Conservation (phyloP, 345 rosid genomes). For the Theobroma cacao region DNA sequence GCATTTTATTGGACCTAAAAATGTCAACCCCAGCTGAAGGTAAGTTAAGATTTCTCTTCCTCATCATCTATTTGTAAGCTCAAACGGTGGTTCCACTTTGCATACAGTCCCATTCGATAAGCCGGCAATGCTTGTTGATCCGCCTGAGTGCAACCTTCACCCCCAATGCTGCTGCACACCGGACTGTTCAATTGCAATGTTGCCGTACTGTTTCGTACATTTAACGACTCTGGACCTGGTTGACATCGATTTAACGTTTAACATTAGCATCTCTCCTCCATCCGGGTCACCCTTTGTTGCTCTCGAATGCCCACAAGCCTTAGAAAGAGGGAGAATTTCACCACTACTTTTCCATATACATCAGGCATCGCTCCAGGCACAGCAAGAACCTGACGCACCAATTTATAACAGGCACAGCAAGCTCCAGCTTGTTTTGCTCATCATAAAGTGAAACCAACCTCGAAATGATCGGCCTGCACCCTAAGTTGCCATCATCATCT, state of each 20-base stretch:
- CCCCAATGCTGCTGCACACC: conserved; percentile 76
- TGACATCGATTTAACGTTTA: conserved; percentile 88
- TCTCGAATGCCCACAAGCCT: conserved; percentile 71
- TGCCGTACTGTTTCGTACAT: conserved; percentile 71
- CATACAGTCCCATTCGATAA: conserved; percentile 90
- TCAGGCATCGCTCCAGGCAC: conserved; percentile 84
- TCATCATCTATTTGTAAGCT: conserved; percentile 7
- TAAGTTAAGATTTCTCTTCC: neutral
- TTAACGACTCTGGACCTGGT: conserved; percentile 79
- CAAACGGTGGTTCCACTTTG: conserved; percentile 71
- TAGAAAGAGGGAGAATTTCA: conserved; percentile 68
- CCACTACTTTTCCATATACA: conserved; percentile 85
- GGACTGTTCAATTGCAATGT: conserved; percentile 78
- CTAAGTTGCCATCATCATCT: conserved; percentile 73
- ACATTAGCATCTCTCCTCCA: conserved; percentile 79
- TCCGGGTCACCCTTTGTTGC: conserved; percentile 67
- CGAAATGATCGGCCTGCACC: conserved; percentile 86
- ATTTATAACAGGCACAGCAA: conserved; percentile 86
- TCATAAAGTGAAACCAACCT: conserved; percentile 73
- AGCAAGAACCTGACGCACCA: conserved; percentile 94
- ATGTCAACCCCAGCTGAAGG: neutral
- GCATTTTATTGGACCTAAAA: neutral
- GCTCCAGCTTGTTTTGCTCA: conserved; percentile 85
- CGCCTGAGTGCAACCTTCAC: conserved; percentile 75
- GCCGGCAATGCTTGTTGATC: conserved; percentile 90